phyloP scores from a whole-genome alignment of 768 basidiomycete genomes.

The Boletus edulis region DNA sequence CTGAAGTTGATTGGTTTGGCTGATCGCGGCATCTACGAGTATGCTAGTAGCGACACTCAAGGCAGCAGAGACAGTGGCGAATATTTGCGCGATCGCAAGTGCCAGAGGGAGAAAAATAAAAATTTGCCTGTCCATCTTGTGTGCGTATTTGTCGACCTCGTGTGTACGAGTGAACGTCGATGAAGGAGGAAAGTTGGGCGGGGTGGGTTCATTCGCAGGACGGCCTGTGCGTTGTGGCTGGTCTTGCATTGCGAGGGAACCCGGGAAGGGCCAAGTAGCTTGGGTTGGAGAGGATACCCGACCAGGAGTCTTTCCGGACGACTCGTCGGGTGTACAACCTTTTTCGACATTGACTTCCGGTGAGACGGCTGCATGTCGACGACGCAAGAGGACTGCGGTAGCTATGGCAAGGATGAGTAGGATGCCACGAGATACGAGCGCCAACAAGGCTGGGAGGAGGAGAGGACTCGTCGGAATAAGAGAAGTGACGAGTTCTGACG shows the following conservation, averaged over 20 bases:
- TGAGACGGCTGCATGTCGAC: not conserved
- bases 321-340: not conserved
- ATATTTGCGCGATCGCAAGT: constrained; percentile 19
- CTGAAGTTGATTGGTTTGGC: not conserved
- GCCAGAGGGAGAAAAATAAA: constrained; percentile 6
- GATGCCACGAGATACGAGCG: constrained; percentile 21
- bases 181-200: constrained; percentile 2
- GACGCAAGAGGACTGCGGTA: constrained; percentile 6
- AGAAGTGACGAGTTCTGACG: constrained; percentile 25
- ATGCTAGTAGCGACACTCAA: constrained; percentile 17
- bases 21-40: not conserved
- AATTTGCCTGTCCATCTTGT: not conserved
- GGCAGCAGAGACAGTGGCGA: constrained; percentile 24
- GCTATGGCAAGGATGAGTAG: constrained; percentile 17
- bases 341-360: constrained; percentile 16
- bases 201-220: not conserved
- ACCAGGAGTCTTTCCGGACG: constrained; percentile 2
- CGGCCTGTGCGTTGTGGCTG: not conserved
- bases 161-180: not conserved
- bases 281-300: constrained; percentile 31
- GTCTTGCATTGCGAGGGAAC: constrained; percentile 21
- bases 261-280: constrained; percentile 34
- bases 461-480: constrained; percentile 23
- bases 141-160: not conserved
- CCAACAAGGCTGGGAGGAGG: constrained; percentile 24